Conservation (phyloP, 2,329 filamentous ascomycete genomes). For the Hymenoscyphus albidus region DNA sequence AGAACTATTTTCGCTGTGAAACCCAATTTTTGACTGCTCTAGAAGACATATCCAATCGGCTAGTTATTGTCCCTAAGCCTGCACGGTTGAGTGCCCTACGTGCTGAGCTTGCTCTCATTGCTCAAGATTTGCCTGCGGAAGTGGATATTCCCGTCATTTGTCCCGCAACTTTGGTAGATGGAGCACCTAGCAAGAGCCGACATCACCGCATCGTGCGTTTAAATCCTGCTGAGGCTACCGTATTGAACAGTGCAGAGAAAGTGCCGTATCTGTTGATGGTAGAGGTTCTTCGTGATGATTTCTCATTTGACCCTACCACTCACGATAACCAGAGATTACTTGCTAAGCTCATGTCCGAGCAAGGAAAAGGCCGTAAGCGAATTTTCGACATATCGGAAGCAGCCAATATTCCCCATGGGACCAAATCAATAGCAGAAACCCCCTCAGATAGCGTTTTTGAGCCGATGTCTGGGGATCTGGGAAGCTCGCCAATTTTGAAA, state of each 20-base stretch:
- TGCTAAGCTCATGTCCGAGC: conserved; percentile 52
- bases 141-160: conserved; percentile 81
- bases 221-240: conserved; percentile 79
- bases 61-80: conserved; percentile 77
- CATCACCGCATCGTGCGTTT: conserved; percentile 81
- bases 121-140: conserved; percentile 76
- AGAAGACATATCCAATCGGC: conserved; percentile 79
- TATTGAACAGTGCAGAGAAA: conserved; percentile 81
- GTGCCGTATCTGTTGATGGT: conserved; percentile 84
- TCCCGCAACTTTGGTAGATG: conserved; percentile 68
- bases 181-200: conserved; percentile 68
- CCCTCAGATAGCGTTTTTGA: conserved; percentile 72
- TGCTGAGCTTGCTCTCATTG: conserved; percentile 76
- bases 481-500: conserved; percentile 66
- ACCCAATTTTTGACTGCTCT: conserved; percentile 77
- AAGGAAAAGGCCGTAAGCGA: conserved; percentile 50
- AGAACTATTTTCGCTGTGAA: conserved; percentile 80
- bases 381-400: conserved; percentile 69
- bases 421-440: conserved; percentile 35
- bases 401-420: conserved; percentile 45
- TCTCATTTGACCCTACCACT: conserved; percentile 74
- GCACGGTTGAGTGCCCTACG: conserved; percentile 76
- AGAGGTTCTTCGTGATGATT: conserved; percentile 76
- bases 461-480: conserved; percentile 73
- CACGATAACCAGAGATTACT: conserved; percentile 67